Conservation (phyloP, 192 early-diverging fungal genomes). For the Coemansia sp. region DNA sequence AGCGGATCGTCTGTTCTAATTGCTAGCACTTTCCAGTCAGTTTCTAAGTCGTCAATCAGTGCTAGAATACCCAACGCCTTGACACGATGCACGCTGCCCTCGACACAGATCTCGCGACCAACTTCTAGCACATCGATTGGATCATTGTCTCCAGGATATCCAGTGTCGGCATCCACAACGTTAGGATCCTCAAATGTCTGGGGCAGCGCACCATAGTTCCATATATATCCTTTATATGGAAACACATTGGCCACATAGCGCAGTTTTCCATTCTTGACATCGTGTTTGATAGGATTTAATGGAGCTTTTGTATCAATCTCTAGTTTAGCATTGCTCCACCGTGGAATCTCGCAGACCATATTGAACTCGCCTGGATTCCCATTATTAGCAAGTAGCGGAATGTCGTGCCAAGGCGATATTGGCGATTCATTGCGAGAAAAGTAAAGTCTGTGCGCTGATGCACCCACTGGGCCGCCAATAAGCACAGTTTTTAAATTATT, state of each 20-base stretch:
- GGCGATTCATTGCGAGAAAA: conserved; percentile 68
- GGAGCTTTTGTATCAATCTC: conserved; percentile 91
- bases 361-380: conserved; percentile 73
- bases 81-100: conserved; percentile 97
- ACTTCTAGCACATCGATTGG: conserved; percentile 97
- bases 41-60: conserved; percentile 97
- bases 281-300: conserved; percentile 98
- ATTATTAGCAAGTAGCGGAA: conserved; percentile 83
- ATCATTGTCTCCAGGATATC: conserved; percentile 93
- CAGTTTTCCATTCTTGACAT: conserved; percentile 96
- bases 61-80: conserved; percentile 97
- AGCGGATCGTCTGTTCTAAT: conserved; percentile 97
- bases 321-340: conserved; percentile 98
- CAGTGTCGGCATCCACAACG: conserved; percentile 82
- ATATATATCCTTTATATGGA: conserved; percentile 99
- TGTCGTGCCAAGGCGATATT: conserved; percentile 97
- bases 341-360: conserved; percentile 97
- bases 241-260: conserved; percentile 96
- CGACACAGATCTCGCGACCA: conserved; percentile 83
- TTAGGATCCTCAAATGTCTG: conserved; percentile 99
- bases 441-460: conserved; percentile 28
- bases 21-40: conserved; percentile 99
- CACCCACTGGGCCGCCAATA: conserved; percentile 23
- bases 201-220: conserved; percentile 99
- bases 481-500: conserved; percentile 7